phyloP scores from a whole-genome alignment of 2,329 filamentous ascomycete species.

The Fusarium subglutinans region DNA sequence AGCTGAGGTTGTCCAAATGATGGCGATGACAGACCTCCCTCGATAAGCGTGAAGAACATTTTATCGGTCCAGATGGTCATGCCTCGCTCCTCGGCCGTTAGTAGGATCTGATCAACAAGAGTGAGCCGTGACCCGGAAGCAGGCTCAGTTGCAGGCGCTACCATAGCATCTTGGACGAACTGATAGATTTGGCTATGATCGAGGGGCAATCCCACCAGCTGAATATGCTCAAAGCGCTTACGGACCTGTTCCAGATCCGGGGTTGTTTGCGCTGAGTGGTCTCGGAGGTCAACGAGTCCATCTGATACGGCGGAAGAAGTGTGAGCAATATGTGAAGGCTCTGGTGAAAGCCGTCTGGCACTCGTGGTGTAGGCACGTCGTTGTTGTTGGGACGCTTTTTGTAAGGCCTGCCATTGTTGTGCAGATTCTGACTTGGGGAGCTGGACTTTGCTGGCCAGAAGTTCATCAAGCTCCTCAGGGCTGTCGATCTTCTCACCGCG shows the following conservation, averaged over 20 bases:
- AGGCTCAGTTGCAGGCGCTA: slow-evolving; percentile 30
- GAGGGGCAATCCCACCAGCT: slow-evolving; percentile 49
- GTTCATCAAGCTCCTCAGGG: slow-evolving; percentile 42
- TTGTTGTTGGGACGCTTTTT: slow-evolving; percentile 48
- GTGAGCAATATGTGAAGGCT: background rate
- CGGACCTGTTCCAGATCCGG: slow-evolving; percentile 36
- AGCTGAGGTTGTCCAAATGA: slow-evolving; percentile 46
- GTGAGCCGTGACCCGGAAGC: slow-evolving; percentile 45
- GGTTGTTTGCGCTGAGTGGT: background rate
- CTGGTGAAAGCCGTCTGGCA: slow-evolving; percentile 37
- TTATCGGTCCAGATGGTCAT: slow-evolving; percentile 55
- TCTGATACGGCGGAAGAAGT: background rate
- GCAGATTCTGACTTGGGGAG: slow-evolving; percentile 44
- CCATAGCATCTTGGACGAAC: slow-evolving; percentile 53
- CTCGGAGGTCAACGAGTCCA: background rate
- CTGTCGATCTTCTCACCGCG: slow-evolving; percentile 37
- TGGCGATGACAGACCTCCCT: slow-evolving; percentile 48
- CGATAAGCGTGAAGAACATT: slow-evolving; percentile 60
- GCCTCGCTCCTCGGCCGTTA: slow-evolving; percentile 57
- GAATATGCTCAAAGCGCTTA: slow-evolving; percentile 51
- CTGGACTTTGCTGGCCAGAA: slow-evolving; percentile 48
- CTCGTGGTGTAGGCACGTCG: slow-evolving; percentile 48
- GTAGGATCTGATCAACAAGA: slow-evolving; percentile 55
- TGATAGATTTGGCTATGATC: slow-evolving; percentile 48
- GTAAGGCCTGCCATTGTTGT: slow-evolving; percentile 49